Evolutionary conservation across 2,329 filamentous ascomycete species (phyloP).

Genomic region (Sarocladiaceae sp.): DNA sequence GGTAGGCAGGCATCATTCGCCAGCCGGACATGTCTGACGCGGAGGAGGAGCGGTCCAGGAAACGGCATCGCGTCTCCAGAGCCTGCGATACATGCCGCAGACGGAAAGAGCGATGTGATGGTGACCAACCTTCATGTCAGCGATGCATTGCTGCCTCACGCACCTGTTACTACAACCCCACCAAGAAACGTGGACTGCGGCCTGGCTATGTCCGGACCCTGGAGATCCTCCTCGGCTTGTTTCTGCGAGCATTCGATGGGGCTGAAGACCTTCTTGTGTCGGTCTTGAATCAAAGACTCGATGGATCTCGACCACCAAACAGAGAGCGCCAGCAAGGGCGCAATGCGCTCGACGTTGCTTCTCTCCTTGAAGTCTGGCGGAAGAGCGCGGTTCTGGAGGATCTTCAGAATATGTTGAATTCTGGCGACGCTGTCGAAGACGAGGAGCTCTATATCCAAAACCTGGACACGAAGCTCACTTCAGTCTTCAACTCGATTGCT

Average conservation of each 20-base stretch:
- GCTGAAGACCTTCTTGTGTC: slow-evolving; percentile 4
- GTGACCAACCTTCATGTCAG: slow-evolving; percentile 54
- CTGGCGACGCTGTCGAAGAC: slow-evolving; percentile 7
- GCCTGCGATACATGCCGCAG: slow-evolving; percentile 59
- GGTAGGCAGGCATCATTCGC: too few relatives aligned
- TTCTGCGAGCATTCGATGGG: slow-evolving; percentile 8
- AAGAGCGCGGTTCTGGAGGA: slow-evolving; percentile 6
- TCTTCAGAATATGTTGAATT: slow-evolving; percentile 4
- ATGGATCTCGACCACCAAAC: background rate
- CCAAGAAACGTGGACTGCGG: slow-evolving; percentile 11
- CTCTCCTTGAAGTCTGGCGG: slow-evolving; percentile 9
- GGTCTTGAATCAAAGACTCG: background rate
- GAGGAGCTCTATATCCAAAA: slow-evolving; percentile 5
- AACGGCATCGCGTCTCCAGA: slow-evolving; percentile 54
- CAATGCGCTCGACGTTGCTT: background rate
- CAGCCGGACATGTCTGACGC: slow-evolving; percentile 3
- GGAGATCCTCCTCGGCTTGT: slow-evolving; percentile 10
- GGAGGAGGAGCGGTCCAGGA: slow-evolving; percentile 20
- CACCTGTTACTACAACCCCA: slow-evolving; percentile 9
- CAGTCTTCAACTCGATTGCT: background rate
- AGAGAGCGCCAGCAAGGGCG: background rate
- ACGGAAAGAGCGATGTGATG: slow-evolving; percentile 62
- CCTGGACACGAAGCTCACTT: slow-evolving; percentile 3
- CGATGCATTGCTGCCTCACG: slow-evolving; percentile 48
- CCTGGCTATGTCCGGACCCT: slow-evolving; percentile 12